These are phyloP conservation scores for Pneumocystis sp. DNA, from an alignment of 1,139 yeast genomes.

Conservation along the genomic window DNA sequence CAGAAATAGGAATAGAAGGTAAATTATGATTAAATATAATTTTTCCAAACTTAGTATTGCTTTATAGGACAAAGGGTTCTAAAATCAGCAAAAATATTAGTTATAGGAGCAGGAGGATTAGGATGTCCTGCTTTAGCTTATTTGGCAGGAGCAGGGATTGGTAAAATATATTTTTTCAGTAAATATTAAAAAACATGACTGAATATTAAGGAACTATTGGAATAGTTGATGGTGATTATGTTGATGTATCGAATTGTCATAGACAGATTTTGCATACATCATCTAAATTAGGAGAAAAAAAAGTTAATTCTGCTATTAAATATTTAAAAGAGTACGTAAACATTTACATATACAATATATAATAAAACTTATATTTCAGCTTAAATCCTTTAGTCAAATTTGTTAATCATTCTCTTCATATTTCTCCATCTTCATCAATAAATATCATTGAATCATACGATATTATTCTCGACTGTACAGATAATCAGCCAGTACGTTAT, in stretches of 20 bases:
- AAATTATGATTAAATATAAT: constrained; percentile 2
- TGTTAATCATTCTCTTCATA: constrained; percentile 36
- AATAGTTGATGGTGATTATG: constrained; percentile 61
- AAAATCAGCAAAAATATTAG: constrained; percentile 45
- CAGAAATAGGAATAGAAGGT: constrained; percentile 45
- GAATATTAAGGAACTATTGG: background rate
- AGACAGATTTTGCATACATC: constrained; percentile 74
- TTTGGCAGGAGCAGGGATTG: constrained; percentile 78
- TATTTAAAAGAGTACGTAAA: constrained; percentile 27
- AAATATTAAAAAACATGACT: constrained; percentile 19
- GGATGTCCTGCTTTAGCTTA: constrained; percentile 88
- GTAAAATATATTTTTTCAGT: constrained; percentile 45
- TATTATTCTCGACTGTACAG: constrained; percentile 81
- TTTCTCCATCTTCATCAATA: constrained; percentile 47
- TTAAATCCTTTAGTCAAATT: constrained; percentile 58
- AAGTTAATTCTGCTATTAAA: constrained; percentile 61
- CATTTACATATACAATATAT: background rate
- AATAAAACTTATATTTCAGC: constrained; percentile 6
- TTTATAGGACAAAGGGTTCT: constrained; percentile 42
- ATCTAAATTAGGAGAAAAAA: constrained; percentile 47
- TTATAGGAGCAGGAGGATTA: constrained; percentile 92
- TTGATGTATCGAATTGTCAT: constrained; percentile 74
- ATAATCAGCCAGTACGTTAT: constrained; percentile 77
- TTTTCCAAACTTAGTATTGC: background rate
- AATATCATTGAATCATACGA: constrained; percentile 51